Evolutionary conservation across 805 yeast genomes (phyloP), one percentile per base, ranked within the genome.

Genomic region (Yamadazyma insecticola): DNA sequence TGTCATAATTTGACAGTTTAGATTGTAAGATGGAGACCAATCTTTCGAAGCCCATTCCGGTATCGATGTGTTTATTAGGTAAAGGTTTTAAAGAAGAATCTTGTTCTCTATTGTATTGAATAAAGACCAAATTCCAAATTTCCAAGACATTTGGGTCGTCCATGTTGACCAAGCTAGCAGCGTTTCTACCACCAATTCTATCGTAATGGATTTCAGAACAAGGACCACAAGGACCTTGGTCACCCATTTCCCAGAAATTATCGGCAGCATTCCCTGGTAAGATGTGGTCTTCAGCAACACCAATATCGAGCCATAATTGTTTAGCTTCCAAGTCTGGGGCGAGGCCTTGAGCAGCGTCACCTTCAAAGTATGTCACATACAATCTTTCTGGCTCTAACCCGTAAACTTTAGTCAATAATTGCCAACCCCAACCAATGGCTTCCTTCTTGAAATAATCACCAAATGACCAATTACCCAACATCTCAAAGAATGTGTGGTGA

Each of bases 201-300:
- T 92, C 99, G 60, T 87, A 92, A 62, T 92, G 99, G 47, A 92
- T 75, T 63, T 92, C 99, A 15, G 95, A 83, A 67, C 98, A 94
- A 31, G 99, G 99, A 41, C 99, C 99, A 70, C 99, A 92, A 29
- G 99, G 99, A 45, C 99, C 99, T 69, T 90, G 97, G 55, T 94
- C 99, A 50, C 99, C 99, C 99, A 92, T 92, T 70, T 92, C 99
- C 99, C 99, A 92, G 63, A 92, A 92, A 66, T 92, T 92, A 59
- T 92, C 99, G 53, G 78, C 69, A 32, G 80, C 84, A 45, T 79
- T 67, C 36, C 99, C 99, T 13, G 96, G 95, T 45, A 92, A 68
- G 47, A 92, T 90, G 56, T 88, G 97, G 55, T 81, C 89, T 46
- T 86, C 96, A 20, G 80, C 72, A 34, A 90, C 94, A 48, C 99